Base-by-base conservation (phyloP, 169 alveolate species). In the Hammondia hammondi region DNA sequence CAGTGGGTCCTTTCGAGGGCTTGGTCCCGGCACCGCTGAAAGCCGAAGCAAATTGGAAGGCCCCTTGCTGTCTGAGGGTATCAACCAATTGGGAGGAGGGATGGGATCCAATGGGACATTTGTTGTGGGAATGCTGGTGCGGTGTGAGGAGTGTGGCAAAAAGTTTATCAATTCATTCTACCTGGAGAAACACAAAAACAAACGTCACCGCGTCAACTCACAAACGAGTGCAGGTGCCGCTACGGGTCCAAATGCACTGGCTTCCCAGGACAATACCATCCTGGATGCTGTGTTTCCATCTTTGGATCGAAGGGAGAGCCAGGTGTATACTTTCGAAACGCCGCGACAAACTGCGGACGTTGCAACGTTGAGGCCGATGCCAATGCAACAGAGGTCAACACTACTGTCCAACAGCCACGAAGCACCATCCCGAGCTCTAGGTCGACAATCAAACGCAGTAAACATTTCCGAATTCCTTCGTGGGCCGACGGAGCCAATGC, bases 121-220 rank as follows among this genome's bases (percentile, higher is more conserved):
- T 37, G 91, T 93, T 35, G 95, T 93, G 39, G 95, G 95, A 27
- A 88, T 93, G 93, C 91, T 93, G 81, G 95, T 93, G 27, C 95
- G 91, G 85, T 93, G 95, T 43, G 95, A 85, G 77, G 93, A 87
- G 84, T 93, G 95, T 48, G 95, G 95, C 43, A 93, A 93, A 81
- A 93, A 93, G 85, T 93, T 93, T 46, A 93, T 93, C 56, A 93
- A 93, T 85, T 93, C 95, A 5, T 88, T 71, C 93, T 93, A 93
- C 43, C 73, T 93, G 81, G 93, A 93, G 14, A 93, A 88, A 57
- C 95, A 93, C 67, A 93, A 81, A 37, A 48, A 93, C 77, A 93
- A 88, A 77, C 81, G 95, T 35, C 95, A 93, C 70, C n/a, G 95
- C 77, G 91, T 85, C 9, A 67, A 21, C 32, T 21, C 77, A 27